A percentile compares a stretch with the other conserved stretches of the same genome.
These are phyloP conservation scores for Phytophthora citrophthora DNA, from an alignment of 352 stramenopile species.

Conservation along the genomic window DNA sequence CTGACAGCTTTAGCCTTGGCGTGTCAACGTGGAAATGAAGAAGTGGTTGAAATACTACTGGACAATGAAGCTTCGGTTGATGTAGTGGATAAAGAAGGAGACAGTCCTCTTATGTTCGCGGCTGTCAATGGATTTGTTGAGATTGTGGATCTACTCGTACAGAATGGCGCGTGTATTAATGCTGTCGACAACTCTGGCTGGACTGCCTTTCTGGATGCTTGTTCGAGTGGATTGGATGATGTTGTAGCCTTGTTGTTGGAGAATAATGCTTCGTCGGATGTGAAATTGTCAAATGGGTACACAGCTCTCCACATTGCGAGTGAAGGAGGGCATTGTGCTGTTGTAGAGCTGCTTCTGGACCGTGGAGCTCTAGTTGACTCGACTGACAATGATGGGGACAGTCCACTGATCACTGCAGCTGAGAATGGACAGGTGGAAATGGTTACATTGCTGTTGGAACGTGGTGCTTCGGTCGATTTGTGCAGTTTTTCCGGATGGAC, in stretches of 20 bases:
- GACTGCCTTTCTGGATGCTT: background rate
- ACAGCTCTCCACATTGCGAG: background rate
- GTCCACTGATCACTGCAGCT: background rate
- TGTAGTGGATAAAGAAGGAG: background rate
- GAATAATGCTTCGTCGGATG: background rate
- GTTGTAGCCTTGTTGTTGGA: background rate
- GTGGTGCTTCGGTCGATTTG: conserved; percentile 1
- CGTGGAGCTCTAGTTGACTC: background rate
- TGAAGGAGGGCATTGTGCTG: background rate
- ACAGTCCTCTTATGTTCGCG: conserved; percentile 2
- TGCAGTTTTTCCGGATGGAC: conserved; percentile 2
- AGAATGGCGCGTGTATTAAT: background rate
- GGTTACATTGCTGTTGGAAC: conserved; percentile 10
- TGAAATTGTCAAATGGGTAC: background rate
- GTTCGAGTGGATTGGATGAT: background rate
- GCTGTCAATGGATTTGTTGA: conserved; percentile 1
- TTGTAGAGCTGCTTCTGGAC: background rate
- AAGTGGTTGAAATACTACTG: background rate
- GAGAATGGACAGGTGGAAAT: conserved; percentile 1
- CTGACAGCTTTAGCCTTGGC: background rate
- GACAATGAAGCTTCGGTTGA: background rate
- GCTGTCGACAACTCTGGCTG: background rate
- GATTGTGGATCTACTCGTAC: background rate
- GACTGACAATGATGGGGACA: background rate
- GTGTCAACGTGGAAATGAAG: background rate